phyloP scores from a whole-genome alignment of 2,329 filamentous ascomycete genomes.

The Aureobasidium mangrovei region DNA sequence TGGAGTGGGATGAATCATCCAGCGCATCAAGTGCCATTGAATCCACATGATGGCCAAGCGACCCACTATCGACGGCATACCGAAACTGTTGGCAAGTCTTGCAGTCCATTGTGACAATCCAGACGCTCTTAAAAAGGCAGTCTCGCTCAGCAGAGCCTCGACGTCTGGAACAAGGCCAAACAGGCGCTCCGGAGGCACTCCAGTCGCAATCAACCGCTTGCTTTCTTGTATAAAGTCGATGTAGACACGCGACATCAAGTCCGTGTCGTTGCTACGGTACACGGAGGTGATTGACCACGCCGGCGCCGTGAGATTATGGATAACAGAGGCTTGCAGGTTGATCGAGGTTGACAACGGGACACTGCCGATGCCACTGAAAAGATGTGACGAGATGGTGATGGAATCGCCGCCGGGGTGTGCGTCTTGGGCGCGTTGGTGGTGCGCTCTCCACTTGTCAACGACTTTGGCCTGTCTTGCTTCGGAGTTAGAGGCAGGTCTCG shows the following conservation, averaged over 20 bases:
- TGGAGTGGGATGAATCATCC: slow-evolving; percentile 66
- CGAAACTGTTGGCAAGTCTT: slow-evolving; percentile 8
- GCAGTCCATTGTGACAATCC: slow-evolving; percentile 6
- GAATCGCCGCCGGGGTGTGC: background rate
- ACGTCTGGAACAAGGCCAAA: slow-evolving; percentile 1
- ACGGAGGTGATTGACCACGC: slow-evolving; percentile 9
- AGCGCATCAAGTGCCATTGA: slow-evolving; percentile 50
- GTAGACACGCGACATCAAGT: slow-evolving; percentile 7
- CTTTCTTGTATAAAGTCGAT: background rate
- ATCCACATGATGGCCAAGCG: slow-evolving; percentile 10
- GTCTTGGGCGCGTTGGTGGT: background rate
- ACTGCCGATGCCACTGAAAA: background rate
- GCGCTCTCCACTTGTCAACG: background rate
- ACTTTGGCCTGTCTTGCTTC: background rate
- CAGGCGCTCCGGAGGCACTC: background rate
- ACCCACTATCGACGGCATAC: background rate
- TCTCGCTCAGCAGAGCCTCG: background rate
- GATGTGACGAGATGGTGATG: slow-evolving; percentile 1
- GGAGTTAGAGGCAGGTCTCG: background rate
- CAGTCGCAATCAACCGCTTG: background rate
- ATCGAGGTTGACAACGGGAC: background rate
- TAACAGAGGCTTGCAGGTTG: background rate
- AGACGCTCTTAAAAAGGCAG: background rate
- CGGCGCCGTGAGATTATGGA: background rate
- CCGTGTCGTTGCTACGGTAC: background rate